A percentile compares a stretch with the other conserved stretches of the same genome.
These are phyloP conservation scores for Pichia sp. DNA, from an alignment of 1,139 yeast genomes.

Conservation along the genomic window DNA sequence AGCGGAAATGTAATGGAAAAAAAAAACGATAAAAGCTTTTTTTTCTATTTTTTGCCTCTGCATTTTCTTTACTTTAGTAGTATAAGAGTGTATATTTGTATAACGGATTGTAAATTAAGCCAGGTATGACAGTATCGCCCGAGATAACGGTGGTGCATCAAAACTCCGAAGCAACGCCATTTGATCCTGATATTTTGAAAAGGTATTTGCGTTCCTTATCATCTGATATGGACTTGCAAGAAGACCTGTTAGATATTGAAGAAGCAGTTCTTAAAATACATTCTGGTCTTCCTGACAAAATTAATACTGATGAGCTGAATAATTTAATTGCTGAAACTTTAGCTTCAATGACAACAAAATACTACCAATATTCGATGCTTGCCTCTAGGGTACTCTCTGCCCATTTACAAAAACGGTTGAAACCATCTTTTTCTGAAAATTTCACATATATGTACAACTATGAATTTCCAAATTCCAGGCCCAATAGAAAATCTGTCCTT, in stretches of 20 bases:
- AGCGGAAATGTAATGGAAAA: background rate
- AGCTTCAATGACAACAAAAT: slow-evolving; percentile 40
- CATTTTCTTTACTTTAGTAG: background rate
- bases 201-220: slow-evolving; percentile 14
- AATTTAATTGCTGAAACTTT: slow-evolving; percentile 39
- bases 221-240: slow-evolving; percentile 19
- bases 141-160: background rate
- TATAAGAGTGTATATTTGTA: background rate
- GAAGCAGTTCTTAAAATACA: slow-evolving; percentile 18
- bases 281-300: slow-evolving; percentile 32
- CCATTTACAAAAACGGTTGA: slow-evolving; percentile 31
- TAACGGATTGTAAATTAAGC: background rate
- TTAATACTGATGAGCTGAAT: slow-evolving; percentile 33
- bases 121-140: slow-evolving; percentile 10
- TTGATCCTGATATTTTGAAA: slow-evolving; percentile 13
- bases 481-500: slow-evolving; percentile 15
- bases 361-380: slow-evolving; percentile 42
- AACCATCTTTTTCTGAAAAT: slow-evolving; percentile 34
- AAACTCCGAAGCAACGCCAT: slow-evolving; percentile 1
- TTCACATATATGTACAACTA: slow-evolving; percentile 24
- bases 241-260: slow-evolving; percentile 16
- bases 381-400: slow-evolving; percentile 43
- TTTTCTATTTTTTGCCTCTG: background rate
- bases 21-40: no score
- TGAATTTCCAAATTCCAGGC: slow-evolving; percentile 9